phyloP scores from a whole-genome alignment of 345 rosid species.

The Salix viminalis region DNA sequence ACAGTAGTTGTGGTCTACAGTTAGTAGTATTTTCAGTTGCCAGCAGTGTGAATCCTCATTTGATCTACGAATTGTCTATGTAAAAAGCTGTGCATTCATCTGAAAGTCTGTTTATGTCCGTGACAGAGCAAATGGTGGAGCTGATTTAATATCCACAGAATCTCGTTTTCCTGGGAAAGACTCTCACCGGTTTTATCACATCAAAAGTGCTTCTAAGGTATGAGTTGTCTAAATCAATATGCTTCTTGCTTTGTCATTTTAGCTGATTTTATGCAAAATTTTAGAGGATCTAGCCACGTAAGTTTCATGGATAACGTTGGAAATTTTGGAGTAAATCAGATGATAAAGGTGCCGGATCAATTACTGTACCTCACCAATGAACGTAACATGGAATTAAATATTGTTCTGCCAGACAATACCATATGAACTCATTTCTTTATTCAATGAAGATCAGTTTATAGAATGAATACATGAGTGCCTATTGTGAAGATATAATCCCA shows the following conservation, averaged over 20 bases:
- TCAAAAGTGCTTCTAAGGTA: constrained; percentile 79
- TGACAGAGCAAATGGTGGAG: constrained; percentile 48
- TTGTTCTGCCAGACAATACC: not conserved
- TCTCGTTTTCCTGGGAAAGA: constrained; percentile 37
- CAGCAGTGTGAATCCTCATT: not conserved
- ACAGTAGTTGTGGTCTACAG: not conserved
- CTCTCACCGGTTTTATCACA: constrained; percentile 64
- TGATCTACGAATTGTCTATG: not conserved
- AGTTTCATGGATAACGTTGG: not conserved
- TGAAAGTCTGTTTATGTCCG: not conserved
- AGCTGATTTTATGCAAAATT: not conserved
- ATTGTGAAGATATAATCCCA: no score
- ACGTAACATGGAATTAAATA: not conserved
- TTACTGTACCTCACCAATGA: not conserved
- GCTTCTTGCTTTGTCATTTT: not conserved
- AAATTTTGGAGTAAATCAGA: no score
- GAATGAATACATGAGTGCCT: no score
- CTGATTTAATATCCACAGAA: constrained; percentile 34
- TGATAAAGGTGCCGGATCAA: not conserved
- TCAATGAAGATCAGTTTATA: not conserved
- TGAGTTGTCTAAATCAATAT: not conserved
- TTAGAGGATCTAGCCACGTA: not conserved
- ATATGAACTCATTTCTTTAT: not conserved
- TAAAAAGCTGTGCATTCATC: not conserved
- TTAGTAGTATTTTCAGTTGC: not conserved